A percentile compares a stretch with the other conserved stretches of the same genome.
phyloP scores from a whole-genome alignment of 768 basidiomycete species.

The Hericium erinaceus region DNA sequence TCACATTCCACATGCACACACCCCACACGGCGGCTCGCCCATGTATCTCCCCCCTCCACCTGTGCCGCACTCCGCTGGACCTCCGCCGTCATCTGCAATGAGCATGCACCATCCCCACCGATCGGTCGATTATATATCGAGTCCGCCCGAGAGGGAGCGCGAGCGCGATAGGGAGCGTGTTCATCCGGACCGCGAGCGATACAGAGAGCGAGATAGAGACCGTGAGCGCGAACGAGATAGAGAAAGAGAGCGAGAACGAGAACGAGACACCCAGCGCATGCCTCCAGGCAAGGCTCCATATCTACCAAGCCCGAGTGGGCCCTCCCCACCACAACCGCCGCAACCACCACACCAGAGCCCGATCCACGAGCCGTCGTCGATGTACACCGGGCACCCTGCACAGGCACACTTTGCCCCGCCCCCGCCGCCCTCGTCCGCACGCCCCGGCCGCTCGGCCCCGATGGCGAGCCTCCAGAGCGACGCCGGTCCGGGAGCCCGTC shows the following conservation, averaged over 20 bases:
- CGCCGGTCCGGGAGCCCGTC: slow-evolving; percentile 8
- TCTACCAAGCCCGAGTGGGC: background rate
- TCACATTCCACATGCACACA: slow-evolving; percentile 10
- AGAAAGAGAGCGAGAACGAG: background rate
- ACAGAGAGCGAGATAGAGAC: background rate
- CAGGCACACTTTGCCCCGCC: slow-evolving; percentile 19
- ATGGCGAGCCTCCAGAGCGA: slow-evolving; percentile 24
- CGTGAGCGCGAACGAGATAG: background rate
- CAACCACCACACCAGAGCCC: slow-evolving; percentile 5
- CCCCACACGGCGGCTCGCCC: slow-evolving; percentile 9
- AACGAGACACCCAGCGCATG: background rate
- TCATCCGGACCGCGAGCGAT: background rate
- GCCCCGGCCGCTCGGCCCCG: slow-evolving; percentile 17
- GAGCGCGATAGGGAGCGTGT: background rate
- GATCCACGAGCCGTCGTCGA: slow-evolving; percentile 21
- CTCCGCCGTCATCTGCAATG: background rate
- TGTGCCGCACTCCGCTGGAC: slow-evolving; percentile 10
- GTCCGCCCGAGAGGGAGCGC: background rate
- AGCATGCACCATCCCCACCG: background rate
- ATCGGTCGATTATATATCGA: background rate
- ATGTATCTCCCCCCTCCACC: slow-evolving; percentile 11
- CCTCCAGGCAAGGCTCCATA: background rate
- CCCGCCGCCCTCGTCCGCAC: slow-evolving; percentile 13
- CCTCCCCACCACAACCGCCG: slow-evolving; percentile 9
- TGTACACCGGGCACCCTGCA: slow-evolving; percentile 19